Percentiles rank a stretch among this genome's conserved stretches.
phyloP scores from a whole-genome alignment of 2,329 filamentous ascomycete genomes.

The Talaromyces sp. region DNA sequence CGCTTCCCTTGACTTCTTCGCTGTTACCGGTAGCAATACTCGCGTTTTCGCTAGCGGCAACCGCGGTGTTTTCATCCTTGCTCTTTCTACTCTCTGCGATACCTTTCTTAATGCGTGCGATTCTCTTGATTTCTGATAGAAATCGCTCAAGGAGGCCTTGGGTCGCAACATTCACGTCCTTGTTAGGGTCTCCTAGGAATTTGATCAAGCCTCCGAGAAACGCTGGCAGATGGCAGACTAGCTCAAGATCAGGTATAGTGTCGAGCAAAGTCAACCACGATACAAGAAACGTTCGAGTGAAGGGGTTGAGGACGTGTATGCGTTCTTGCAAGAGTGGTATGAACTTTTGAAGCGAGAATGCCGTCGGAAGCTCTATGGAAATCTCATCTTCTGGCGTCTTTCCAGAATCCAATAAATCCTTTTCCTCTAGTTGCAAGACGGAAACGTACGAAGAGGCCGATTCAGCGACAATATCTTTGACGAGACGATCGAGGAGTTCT shows the following conservation, averaged over 20 bases:
- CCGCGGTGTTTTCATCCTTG: conserved; percentile 63
- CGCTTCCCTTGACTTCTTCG: conserved; percentile 40
- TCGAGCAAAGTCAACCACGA: conserved; percentile 94
- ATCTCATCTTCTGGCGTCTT: conserved; percentile 37
- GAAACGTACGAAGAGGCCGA: conserved; percentile 94
- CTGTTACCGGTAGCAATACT: conserved; percentile 52
- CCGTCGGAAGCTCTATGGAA: conserved; percentile 63
- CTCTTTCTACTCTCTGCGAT: conserved; percentile 78
- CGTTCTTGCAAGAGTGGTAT: conserved; percentile 91
- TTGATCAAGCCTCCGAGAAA: conserved; percentile 86
- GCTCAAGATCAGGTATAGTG: conserved; percentile 92
- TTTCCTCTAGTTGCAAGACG: conserved; percentile 57
- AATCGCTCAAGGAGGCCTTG: conserved; percentile 87
- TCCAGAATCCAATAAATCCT: conserved; percentile 38
- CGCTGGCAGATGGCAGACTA: conserved; percentile 86
- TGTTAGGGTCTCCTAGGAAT: conserved; percentile 86
- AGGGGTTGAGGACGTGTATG: conserved; percentile 91
- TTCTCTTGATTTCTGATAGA: conserved; percentile 87
- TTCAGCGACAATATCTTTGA: conserved; percentile 95
- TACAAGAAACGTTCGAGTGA: conserved; percentile 89
- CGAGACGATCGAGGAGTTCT: conserved; percentile 85
- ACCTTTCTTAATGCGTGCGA: conserved; percentile 85
- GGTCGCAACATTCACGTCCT: conserved; percentile 91
- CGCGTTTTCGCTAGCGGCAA: conserved; percentile 62
- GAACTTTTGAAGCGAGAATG: conserved; percentile 86